Evolutionary conservation across 2,329 filamentous ascomycete genomes (phyloP).

Genomic region (Drechslerella stenobrocha): DNA sequence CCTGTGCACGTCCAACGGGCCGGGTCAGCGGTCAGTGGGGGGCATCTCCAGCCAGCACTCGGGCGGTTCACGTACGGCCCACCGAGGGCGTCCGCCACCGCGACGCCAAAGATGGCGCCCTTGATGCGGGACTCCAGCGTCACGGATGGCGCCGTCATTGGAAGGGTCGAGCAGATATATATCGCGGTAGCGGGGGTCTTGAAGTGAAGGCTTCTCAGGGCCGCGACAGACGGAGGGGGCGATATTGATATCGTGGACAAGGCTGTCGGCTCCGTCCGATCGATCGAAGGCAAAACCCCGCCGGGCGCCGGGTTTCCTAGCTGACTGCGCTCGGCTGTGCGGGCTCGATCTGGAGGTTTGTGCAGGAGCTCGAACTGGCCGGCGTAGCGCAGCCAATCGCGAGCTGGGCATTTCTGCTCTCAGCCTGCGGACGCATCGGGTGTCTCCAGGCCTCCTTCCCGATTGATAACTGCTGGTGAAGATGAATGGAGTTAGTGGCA

Average conservation of each 20-base stretch:
- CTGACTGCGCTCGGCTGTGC: not conserved
- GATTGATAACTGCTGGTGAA: constrained; percentile 16
- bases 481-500: not conserved
- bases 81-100: constrained; percentile 58
- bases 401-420: constrained; percentile 5
- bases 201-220: too few relatives aligned
- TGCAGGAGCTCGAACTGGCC: constrained; percentile 8
- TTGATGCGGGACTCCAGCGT: constrained; percentile 37
- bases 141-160: constrained; percentile 16
- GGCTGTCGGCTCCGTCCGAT: constrained; percentile 39
- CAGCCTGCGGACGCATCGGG: constrained; percentile 23
- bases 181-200: not conserved
- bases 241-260: too few relatives aligned
- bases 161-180: not conserved
- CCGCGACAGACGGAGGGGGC: too few relatives aligned
- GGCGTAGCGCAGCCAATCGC: constrained; percentile 7
- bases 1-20: constrained; percentile 5
- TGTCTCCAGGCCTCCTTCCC: constrained; percentile 45
- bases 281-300: constrained; percentile 14
- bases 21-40: constrained; percentile 7
- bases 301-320: constrained; percentile 20
- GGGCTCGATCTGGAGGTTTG: constrained; percentile 1
- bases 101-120: constrained; percentile 56
- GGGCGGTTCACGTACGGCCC: constrained; percentile 52
- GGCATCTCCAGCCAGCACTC: too few relatives aligned